Evolutionary conservation across 2,329 filamentous ascomycete genomes (phyloP), one percentile per base, ranked within the genome.

Genomic region (Colletotrichum tanaceti): DNA sequence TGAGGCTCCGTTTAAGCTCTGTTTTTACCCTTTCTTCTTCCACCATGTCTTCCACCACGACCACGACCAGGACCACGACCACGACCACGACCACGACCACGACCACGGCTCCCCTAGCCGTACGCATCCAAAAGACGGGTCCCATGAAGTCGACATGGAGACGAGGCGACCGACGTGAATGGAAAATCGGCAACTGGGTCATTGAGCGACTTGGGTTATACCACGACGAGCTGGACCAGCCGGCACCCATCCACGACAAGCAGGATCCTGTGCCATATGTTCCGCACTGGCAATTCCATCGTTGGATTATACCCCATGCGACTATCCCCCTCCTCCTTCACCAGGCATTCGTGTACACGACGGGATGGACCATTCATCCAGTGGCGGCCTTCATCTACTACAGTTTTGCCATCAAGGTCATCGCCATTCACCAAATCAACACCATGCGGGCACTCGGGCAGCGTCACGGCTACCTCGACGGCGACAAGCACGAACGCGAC

Each of bases 121-220:
- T 41, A 5, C 53, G 43, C 60, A 18, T 20, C 14, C 54, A 68
- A 22, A 54, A 43, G 22, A 77, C 76, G 55, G 78, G 81, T 71
- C 80, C 78, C 11, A 81, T 81, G 75, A 80, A 80, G 73, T 79
- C 79, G 5, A 81, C 79, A 9, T 81, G 79, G 79, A 75, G 76
- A 5, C 49, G 44, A 6, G 66, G 62, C 24, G 75, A 77, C 68
- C 73, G 66, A 28, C 67, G 68, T 20, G 43, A 73, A 4, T 81
- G 79, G 79, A 76, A 72, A 5, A 4, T 72, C 5, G 67, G 72
- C 49, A 79, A 80, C 67, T 76, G 73, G 74, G 63, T 79, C 13
- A 72, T 78, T 32, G 76, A 80, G 47, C 46, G 75, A 0, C 69
- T 80, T 5, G 72, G 73, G 50, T 72, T 74, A 9, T 73, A 80